A percentile compares a stretch with the other conserved stretches of the same genome.
These are phyloP conservation scores for Russula sp. DNA, from an alignment of 768 basidiomycete species.

Conservation along the genomic window DNA sequence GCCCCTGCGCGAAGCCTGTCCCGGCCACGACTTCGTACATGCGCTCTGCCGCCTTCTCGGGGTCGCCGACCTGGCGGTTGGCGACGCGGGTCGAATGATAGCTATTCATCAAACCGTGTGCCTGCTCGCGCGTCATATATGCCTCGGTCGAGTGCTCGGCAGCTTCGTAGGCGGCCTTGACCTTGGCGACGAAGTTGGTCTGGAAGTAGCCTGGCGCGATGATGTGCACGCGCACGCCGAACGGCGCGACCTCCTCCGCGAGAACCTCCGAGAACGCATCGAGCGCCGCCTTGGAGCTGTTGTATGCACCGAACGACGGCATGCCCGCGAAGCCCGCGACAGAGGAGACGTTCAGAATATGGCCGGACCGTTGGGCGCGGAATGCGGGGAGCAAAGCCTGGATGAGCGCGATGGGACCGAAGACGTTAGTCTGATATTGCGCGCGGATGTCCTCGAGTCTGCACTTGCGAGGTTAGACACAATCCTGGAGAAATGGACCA, in stretches of 20 bases:
- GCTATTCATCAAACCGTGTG: conserved; percentile 12
- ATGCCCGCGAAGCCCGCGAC: neutral
- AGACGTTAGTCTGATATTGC: neutral
- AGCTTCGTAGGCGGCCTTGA: neutral
- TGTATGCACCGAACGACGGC: neutral
- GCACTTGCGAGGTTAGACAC: neutral
- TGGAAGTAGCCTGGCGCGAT: conserved; percentile 31
- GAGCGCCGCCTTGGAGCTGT: neutral
- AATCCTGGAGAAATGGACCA: no score
- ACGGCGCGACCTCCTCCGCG: conserved; percentile 27
- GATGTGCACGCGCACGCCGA: conserved; percentile 27
- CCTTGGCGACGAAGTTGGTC: conserved; percentile 26
- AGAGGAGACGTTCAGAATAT: neutral
- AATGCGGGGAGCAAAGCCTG: neutral
- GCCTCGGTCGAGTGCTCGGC: neutral
- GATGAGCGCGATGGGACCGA: neutral
- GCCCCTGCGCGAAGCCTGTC: conserved; percentile 22
- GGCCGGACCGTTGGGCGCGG: neutral
- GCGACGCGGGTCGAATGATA: conserved; percentile 9
- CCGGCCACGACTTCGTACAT: conserved; percentile 28
- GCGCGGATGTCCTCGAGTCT: neutral
- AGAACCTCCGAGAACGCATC: neutral
- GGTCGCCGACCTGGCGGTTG: conserved; percentile 27
- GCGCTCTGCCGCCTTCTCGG: conserved; percentile 23
- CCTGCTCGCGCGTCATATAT: conserved; percentile 26